A percentile compares a stretch with the other conserved stretches of the same genome.
Conservation (phyloP, 2,329 filamentous ascomycete genomes). For the Ophiostoma pallidulum region DNA sequence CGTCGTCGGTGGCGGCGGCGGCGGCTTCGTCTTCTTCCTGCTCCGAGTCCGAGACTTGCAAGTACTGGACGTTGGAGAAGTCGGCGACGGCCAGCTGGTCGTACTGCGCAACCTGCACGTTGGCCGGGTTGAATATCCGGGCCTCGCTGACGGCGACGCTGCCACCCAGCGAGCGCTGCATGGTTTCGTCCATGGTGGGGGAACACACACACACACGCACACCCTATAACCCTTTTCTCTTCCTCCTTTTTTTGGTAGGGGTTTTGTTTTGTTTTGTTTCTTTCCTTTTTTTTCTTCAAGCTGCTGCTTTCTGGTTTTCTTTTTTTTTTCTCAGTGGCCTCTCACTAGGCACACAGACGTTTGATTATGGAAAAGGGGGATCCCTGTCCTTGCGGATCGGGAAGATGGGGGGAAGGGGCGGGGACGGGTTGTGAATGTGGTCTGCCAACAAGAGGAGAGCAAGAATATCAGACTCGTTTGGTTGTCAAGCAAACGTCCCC, state of each 20-base stretch:
- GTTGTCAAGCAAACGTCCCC: no score
- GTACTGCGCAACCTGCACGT: conserved; percentile 34
- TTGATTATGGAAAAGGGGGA: neutral
- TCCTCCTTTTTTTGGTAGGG: conserved; percentile 13
- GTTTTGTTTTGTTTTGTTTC: conserved; percentile 21
- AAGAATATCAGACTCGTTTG: no score
- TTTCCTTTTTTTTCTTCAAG: conserved; percentile 16
- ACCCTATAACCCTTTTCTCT: no score
- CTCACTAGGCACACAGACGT: no score
- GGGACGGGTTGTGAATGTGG: neutral
- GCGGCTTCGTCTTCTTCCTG: conserved; percentile 24
- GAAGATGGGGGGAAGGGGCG: neutral
- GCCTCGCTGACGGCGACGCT: conserved; percentile 30
- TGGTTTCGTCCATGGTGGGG: conserved; percentile 30
- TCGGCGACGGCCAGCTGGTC: conserved; percentile 30
- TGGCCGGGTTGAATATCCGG: conserved; percentile 30
- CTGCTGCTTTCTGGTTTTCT: no score
- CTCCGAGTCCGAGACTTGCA: conserved; percentile 32
- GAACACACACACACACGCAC: no score
- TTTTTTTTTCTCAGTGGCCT: no score
- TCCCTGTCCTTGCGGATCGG: no score
- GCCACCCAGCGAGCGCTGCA: conserved; percentile 25
- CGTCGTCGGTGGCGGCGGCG: conserved; percentile 16
- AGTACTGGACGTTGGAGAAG: conserved; percentile 35
- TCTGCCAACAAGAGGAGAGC: no score